Evolutionary conservation across 2,329 filamentous ascomycete genomes (phyloP), one percentile per base, ranked within the genome.

Genomic region (Periglandula ipomoeae): DNA sequence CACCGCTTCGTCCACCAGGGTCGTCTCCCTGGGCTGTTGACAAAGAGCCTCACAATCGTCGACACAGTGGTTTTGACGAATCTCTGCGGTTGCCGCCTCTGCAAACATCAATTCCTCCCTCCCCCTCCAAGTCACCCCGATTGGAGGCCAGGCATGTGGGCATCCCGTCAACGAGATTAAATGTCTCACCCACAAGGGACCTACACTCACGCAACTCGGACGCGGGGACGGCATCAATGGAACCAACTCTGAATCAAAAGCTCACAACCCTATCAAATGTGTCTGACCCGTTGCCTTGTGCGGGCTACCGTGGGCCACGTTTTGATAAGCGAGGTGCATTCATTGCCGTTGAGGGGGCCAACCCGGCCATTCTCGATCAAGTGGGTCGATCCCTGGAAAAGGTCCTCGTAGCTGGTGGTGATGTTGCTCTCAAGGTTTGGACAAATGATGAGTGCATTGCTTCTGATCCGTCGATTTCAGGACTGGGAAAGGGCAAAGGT

Each of bases 281-380:
- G 55, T 85, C 85, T 41, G 86, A 84, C 22, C 82, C 87, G 0
- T 70, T 87, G 13, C 66, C 69, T 5, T 56, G 68, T 15, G 59
- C 68, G 1, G 59, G 62, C 5, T 62, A 65, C 3, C 61, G 59
- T 6, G 58, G 56, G 4, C 54, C 59, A 3, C 53, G 53, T 2
- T 61, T 66, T 51, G 66, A 71, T 56, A 70, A 72, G 6, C 79
- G 89, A n/a, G 90, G 91, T 0, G 79, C 86, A 0, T 78, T 96
- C 34, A 83, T 97, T 53, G 85, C 87, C 0, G 71, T 97, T 24
- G 91, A 97, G 65, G 90, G 90, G 1, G 75, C 84, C 17, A 78
- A 84, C 50, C 54, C 62, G 6, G 58, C 59, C n/a, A 56, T 78
- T 20, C 60, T 78, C 9, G 64, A 70, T 2, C 72, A 77, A 9